These are phyloP conservation scores for Alternaria brassicicola DNA, from an alignment of 2,329 filamentous ascomycete species.

Conservation along the genomic window DNA sequence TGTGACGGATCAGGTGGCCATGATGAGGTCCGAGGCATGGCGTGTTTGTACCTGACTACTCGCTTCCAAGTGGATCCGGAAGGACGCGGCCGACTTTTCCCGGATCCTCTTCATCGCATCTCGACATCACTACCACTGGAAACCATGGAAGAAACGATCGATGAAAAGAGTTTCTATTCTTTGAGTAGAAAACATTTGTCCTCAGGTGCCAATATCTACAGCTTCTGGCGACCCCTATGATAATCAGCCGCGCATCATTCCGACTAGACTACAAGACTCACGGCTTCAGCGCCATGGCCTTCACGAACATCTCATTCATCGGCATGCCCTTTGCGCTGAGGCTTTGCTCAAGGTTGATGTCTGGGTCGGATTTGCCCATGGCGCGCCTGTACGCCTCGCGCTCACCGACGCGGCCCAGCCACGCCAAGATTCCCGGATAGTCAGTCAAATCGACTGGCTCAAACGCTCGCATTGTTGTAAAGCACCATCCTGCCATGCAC, in stretches of 20 bases:
- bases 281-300: conserved; percentile 32
- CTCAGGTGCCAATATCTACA: not conserved
- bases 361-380: conserved; percentile 64
- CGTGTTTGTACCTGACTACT: conserved; percentile 22
- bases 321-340: conserved; percentile 38
- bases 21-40: conserved; percentile 27
- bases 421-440: conserved; percentile 40
- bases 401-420: conserved; percentile 36
- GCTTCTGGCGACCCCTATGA: conserved; percentile 2
- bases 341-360: conserved; percentile 43
- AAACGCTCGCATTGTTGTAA: conserved; percentile 67
- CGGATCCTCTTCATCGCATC: conserved; percentile 5
- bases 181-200: not conserved
- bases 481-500: conserved; percentile 65
- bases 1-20: conserved; percentile 32
- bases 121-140: conserved; percentile 5
- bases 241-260: conserved; percentile 8
- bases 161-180: not conserved
- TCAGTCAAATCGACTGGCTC: conserved; percentile 46
- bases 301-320: conserved; percentile 24
- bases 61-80: conserved; percentile 20
- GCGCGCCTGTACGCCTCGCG: conserved; percentile 48
- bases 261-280: conserved; percentile 15
- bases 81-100: conserved; percentile 13
- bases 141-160: not conserved